These are phyloP conservation scores for Ganoderma resinaceum DNA, from an alignment of 1,284 basidiomycete genomes.

Conservation along the genomic window DNA sequence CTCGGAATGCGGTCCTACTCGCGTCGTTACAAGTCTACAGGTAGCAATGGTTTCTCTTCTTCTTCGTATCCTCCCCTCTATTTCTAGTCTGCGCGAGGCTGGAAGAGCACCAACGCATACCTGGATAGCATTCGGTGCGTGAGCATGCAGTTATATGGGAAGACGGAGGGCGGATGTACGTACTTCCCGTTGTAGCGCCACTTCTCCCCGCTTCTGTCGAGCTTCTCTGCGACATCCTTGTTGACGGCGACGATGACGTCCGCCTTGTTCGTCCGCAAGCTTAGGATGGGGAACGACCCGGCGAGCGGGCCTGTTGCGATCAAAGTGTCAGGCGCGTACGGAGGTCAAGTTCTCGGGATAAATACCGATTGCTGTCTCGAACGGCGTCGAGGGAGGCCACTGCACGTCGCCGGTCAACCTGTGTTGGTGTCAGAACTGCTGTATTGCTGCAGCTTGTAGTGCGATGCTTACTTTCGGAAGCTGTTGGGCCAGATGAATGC, in stretches of 20 bases:
- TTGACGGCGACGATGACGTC: constrained; percentile 90
- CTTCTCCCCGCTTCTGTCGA: constrained; percentile 74
- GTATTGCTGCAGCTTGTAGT: not conserved
- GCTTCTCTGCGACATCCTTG: constrained; percentile 64
- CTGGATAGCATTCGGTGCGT: constrained; percentile 33
- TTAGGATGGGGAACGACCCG: constrained; percentile 83
- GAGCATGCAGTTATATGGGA: not conserved
- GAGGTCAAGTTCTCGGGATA: not conserved
- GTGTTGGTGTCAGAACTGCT: not conserved
- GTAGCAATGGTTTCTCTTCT: not conserved
- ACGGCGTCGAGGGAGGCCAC: constrained; percentile 88
- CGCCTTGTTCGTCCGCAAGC: constrained; percentile 94
- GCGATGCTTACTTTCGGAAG: constrained; percentile 78
- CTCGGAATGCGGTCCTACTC: not conserved
- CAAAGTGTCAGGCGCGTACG: not conserved
- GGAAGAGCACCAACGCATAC: constrained; percentile 56
- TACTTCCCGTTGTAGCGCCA: constrained; percentile 88
- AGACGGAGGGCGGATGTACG: constrained; percentile 38
- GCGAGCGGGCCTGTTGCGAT: constrained; percentile 70
- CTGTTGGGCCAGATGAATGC: constrained; percentile 41
- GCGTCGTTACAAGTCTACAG: not conserved
- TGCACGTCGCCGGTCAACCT: constrained; percentile 90
- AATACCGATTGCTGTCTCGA: constrained; percentile 80
- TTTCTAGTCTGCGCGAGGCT: constrained; percentile 29
- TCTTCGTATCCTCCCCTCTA: not conserved